phyloP scores from a whole-genome alignment of 2,329 filamentous ascomycete genomes.

The Metarhizium robertsii region DNA sequence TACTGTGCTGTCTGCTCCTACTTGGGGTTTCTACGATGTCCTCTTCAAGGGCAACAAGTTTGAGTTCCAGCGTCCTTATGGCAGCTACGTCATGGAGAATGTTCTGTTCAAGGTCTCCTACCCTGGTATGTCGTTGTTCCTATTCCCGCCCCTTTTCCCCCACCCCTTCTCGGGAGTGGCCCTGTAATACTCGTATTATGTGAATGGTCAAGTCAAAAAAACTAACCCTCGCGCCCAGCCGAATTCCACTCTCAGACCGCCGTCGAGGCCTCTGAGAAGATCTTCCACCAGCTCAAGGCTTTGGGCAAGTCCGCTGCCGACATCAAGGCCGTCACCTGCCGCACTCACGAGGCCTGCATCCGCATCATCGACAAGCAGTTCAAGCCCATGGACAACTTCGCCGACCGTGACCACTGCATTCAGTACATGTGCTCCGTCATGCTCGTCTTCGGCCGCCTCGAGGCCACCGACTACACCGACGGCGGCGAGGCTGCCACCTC shows the following conservation, averaged over 20 bases:
- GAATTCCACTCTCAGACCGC: slow-evolving; percentile 99
- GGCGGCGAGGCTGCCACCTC: slow-evolving; percentile 87
- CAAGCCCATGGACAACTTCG: slow-evolving; percentile 99
- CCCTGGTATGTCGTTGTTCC: slow-evolving; percentile 56
- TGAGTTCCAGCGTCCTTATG: slow-evolving; percentile 90
- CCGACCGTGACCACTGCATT: slow-evolving; percentile 98
- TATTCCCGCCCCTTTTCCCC: background rate
- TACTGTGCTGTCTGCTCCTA: slow-evolving; percentile 83
- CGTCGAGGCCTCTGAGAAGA: slow-evolving; percentile 85
- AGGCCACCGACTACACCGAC: slow-evolving; percentile 89
- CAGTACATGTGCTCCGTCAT: slow-evolving; percentile 99
- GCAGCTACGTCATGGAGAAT: slow-evolving; percentile 99
- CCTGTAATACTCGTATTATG: no score
- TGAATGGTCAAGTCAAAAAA: no score
- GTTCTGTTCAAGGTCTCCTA: slow-evolving; percentile 99
- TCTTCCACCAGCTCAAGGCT: slow-evolving; percentile 72
- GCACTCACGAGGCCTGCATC: slow-evolving; percentile 96
- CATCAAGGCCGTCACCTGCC: slow-evolving; percentile 87
- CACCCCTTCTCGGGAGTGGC: background rate
- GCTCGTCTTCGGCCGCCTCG: slow-evolving; percentile 89
- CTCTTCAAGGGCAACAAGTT: slow-evolving; percentile 95
- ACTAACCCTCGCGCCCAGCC: slow-evolving; percentile 31
- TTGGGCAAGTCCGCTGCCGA: slow-evolving; percentile 87
- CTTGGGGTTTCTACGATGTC: slow-evolving; percentile 98
- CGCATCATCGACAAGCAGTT: slow-evolving; percentile 99